phyloP scores from a whole-genome alignment of 2,329 filamentous ascomycete genomes.

The Cladophialophora psammophila region DNA sequence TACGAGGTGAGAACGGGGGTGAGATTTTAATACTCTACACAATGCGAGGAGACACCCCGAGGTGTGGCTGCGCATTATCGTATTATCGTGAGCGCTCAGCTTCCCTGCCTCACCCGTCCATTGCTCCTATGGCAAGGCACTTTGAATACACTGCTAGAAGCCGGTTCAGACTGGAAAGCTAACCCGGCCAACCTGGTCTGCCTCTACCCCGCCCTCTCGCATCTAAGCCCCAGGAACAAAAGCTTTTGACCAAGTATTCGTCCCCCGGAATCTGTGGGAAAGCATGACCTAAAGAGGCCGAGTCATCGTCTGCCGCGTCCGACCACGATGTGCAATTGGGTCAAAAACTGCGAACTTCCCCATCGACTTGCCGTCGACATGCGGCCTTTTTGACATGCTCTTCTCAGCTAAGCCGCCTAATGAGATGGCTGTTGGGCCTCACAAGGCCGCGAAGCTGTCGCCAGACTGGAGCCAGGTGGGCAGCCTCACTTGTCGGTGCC shows the following conservation, averaged over 20 bases:
- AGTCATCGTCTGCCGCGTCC: not conserved
- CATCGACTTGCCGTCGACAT: not conserved
- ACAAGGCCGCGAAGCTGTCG: not conserved
- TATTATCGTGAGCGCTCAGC: not conserved
- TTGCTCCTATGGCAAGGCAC: not conserved
- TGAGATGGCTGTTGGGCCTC: conserved; percentile 1
- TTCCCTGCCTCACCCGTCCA: not conserved
- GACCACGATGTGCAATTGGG: not conserved
- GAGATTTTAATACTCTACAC: not conserved
- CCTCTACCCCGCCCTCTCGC: not conserved
- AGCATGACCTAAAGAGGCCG: not conserved
- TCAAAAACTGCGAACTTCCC: not conserved
- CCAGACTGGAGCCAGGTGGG: not conserved
- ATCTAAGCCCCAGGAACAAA: not conserved
- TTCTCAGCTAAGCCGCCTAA: conserved; percentile 6
- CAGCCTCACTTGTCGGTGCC: conserved; percentile 11
- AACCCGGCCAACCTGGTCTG: too few relatives aligned
- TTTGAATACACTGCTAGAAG: too few relatives aligned
- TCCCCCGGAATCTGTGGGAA: not conserved
- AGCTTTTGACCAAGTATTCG: not conserved
- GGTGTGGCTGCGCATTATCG: not conserved
- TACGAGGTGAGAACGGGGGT: not conserved
- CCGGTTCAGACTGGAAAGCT: too few relatives aligned
- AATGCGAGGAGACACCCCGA: not conserved
- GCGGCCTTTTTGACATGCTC: not conserved